Evolutionary conservation across 192 early-diverging fungal genomes (phyloP).

Genomic region (Coemansia sp.): DNA sequence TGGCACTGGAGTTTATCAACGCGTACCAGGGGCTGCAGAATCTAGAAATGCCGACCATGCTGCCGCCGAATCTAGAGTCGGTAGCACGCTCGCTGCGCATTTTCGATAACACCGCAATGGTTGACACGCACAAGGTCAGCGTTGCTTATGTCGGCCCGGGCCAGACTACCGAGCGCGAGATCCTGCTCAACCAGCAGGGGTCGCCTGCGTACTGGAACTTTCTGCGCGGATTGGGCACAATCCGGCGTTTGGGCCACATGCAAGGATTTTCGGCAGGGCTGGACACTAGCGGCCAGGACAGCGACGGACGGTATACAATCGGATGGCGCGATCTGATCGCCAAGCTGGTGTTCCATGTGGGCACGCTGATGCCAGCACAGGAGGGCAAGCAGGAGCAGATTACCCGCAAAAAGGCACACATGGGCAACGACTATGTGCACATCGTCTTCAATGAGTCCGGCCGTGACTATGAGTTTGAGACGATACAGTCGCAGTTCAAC

Average conservation of each 20-base stretch:
- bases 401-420: constrained; percentile 91
- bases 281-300: constrained; percentile 69
- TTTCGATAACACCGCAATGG: constrained; percentile 81
- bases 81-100: constrained; percentile 71
- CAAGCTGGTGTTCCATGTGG: constrained; percentile 88
- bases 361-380: constrained; percentile 90
- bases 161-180: constrained; percentile 80
- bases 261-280: constrained; percentile 85
- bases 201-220: constrained; percentile 86
- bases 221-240: constrained; percentile 72
- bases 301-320: constrained; percentile 82
- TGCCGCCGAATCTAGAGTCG: constrained; percentile 70
- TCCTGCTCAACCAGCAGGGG: constrained; percentile 81
- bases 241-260: constrained; percentile 60
- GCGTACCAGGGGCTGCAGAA: constrained; percentile 69
- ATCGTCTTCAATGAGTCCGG: constrained; percentile 94
- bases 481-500: constrained; percentile 91
- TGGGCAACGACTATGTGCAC: constrained; percentile 95
- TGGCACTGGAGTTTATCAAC: constrained; percentile 46
- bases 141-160: constrained; percentile 85
- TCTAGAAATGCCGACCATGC: constrained; percentile 53
- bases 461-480: constrained; percentile 76
- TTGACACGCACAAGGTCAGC: constrained; percentile 95
- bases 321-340: constrained; percentile 79
- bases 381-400: constrained; percentile 66